These are phyloP conservation scores for Chrysopogon serrulatus DNA, from an alignment of 176 grass and related monocot genomes.

Conservation along the genomic window DNA sequence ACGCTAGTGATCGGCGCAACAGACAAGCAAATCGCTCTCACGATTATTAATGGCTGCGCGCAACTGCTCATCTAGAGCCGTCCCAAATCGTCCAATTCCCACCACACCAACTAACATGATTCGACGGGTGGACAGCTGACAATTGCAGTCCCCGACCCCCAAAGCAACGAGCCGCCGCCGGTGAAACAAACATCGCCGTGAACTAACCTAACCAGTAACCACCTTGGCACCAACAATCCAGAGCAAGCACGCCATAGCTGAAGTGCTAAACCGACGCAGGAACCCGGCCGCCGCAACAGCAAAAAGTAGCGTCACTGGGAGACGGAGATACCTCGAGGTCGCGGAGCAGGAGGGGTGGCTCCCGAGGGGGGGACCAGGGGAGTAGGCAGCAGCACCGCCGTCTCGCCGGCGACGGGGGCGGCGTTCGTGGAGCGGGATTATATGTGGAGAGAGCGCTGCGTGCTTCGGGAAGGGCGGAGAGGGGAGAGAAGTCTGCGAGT, in stretches of 20 bases:
- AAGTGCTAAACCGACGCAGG: background rate
- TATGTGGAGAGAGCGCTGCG: background rate
- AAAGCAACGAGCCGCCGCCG: background rate
- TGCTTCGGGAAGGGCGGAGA: background rate
- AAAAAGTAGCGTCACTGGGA: background rate
- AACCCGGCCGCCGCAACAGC: background rate
- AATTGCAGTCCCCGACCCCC: background rate
- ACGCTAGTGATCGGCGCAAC: constrained; percentile 20
- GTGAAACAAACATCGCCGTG: background rate
- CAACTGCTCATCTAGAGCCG: constrained; percentile 23
- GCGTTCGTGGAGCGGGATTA: background rate
- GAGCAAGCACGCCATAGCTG: background rate
- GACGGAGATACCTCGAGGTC: background rate
- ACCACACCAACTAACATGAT: background rate
- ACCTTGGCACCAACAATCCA: background rate
- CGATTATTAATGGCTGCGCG: constrained; percentile 20
- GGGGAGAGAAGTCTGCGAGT: background rate
- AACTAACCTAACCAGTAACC: no score
- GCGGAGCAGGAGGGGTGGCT: background rate
- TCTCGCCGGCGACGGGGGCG: background rate
- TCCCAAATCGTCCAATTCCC: constrained; percentile 19
- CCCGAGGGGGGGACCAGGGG: constrained; percentile 3
- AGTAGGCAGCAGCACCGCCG: no score
- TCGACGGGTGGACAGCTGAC: constrained; percentile 27
- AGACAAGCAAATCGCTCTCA: constrained; percentile 44